Evolutionary conservation across 1,284 basidiomycete genomes (phyloP), one percentile per base, ranked within the genome.

Genomic region (Leccinum subfulvum): DNA sequence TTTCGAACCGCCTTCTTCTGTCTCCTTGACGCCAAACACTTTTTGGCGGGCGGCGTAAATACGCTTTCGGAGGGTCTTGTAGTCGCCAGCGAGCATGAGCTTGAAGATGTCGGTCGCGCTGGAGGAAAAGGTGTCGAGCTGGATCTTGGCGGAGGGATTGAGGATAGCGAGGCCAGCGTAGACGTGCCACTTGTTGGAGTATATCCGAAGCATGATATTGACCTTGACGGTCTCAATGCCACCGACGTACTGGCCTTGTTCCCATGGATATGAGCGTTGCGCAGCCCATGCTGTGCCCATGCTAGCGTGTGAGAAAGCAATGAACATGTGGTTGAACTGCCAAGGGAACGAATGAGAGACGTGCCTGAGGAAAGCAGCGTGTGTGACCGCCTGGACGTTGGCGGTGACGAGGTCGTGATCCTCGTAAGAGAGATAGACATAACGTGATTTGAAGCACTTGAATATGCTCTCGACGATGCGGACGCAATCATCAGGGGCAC

Each of bases 221-320:
- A 98, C 96, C 79, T 99, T 99, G 71, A 96, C 95, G 8, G 95
- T 97, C 77, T 99, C 97, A 71, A 99, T 97, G 0, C 97, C 97
- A n/a, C 95, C 94, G 41, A 97, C 93, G 78, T 98, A 98, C 62
- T 91, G 87, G 2, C 89, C 88, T 51, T 94, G 89, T 77, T 98
- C 96, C 97, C 97, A 99, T 2, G 97, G 97, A 75, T 98, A 99
- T 23, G 84, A 82, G 14, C 82, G 78, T 14, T 87, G 83, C 62
- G 85, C 85, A 57, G 87, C 84, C 97, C 97, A 99, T 0, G 97
- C 97, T 2, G 94, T 97, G 14, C 97, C 97, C 97, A 99, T 99
- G 68, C 95, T 96, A 59, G 55, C 10, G 53, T 44, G 60, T 51
- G 60, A 53, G 63, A 63, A 35, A 54, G 3, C 16, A 1, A 35